Conservation (phyloP, 805 yeast genomes). For the Candida michaelii region DNA sequence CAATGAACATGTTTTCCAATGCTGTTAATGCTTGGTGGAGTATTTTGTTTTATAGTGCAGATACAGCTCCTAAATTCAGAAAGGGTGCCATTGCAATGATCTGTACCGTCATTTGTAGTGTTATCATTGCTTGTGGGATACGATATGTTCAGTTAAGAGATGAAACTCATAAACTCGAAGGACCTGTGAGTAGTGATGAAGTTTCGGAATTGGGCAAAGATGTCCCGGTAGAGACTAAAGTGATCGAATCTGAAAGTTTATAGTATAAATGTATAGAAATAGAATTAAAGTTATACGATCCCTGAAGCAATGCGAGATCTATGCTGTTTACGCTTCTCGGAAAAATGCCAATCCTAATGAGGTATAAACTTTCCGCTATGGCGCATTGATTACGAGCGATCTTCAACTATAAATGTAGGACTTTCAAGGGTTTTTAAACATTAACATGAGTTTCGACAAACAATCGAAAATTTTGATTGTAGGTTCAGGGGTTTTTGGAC, state of each 20-base stretch:
- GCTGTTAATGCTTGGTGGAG: slow-evolving; percentile 70
- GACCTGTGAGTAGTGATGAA: slow-evolving; percentile 5
- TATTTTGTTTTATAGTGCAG: slow-evolving; percentile 50
- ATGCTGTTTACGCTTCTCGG: no score
- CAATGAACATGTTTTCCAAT: slow-evolving; percentile 64
- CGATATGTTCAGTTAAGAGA: slow-evolving; percentile 46
- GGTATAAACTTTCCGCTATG: no score
- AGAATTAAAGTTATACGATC: no score
- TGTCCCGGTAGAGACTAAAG: slow-evolving; percentile 1
- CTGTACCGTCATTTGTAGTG: slow-evolving; percentile 48
- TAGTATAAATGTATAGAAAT: neutral
- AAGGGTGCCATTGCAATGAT: slow-evolving; percentile 60
- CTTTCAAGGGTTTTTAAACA: no score
- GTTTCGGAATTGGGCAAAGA: slow-evolving; percentile 2
- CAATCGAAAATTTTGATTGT: slow-evolving; percentile 32
- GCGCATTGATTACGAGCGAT: no score
- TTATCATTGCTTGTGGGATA: slow-evolving; percentile 39
- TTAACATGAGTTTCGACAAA: no score
- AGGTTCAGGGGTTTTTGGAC: slow-evolving; percentile 56
- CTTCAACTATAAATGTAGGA: no score
- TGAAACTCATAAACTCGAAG: slow-evolving; percentile 8
- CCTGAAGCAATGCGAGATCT: no score
- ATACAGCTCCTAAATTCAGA: slow-evolving; percentile 49
- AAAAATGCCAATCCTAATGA: no score
- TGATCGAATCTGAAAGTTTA: slow-evolving; percentile 1